Evolutionary conservation across 2,329 filamentous ascomycete species (phyloP).

Genomic region (Cephalotrichum gorgonifer): DNA sequence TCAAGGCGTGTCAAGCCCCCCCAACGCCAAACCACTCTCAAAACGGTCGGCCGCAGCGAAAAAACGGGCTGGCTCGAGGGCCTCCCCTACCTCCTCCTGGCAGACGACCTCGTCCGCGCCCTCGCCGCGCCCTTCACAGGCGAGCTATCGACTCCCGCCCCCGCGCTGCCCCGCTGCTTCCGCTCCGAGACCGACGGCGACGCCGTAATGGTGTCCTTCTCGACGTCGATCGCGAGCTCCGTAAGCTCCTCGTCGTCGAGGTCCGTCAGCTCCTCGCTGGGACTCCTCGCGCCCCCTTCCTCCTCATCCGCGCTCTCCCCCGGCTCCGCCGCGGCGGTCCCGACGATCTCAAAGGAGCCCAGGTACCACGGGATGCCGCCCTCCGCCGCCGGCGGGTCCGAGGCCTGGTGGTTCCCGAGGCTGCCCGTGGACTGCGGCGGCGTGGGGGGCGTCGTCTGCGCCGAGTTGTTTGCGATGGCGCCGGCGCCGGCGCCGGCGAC

Average conservation of each 20-base stretch:
- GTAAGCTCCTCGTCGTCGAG: slow-evolving; percentile 85
- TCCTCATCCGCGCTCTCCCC: slow-evolving; percentile 2
- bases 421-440: slow-evolving; percentile 57
- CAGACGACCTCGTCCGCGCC: slow-evolving; percentile 2
- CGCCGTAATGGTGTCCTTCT: slow-evolving; percentile 12
- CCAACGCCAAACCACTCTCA: not conserved
- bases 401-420: slow-evolving; percentile 33
- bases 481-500: too few relatives aligned
- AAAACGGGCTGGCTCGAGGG: not conserved
- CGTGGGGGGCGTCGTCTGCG: slow-evolving; percentile 44
- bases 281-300: slow-evolving; percentile 47
- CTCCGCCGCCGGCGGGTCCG: slow-evolving; percentile 47
- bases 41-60: not conserved
- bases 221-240: slow-evolving; percentile 49
- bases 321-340: slow-evolving; percentile 70
- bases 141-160: not conserved
- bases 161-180: not conserved
- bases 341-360: slow-evolving; percentile 65
- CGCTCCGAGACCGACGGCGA: not conserved
- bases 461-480: slow-evolving; percentile 15
- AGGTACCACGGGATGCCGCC: slow-evolving; percentile 88
- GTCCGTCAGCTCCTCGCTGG: slow-evolving; percentile 84
- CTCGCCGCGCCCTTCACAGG: not conserved
- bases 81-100: not conserved
- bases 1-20: not conserved